Conservation (phyloP, 2,329 filamentous ascomycete genomes). For the Colletotrichum tofieldiae region DNA sequence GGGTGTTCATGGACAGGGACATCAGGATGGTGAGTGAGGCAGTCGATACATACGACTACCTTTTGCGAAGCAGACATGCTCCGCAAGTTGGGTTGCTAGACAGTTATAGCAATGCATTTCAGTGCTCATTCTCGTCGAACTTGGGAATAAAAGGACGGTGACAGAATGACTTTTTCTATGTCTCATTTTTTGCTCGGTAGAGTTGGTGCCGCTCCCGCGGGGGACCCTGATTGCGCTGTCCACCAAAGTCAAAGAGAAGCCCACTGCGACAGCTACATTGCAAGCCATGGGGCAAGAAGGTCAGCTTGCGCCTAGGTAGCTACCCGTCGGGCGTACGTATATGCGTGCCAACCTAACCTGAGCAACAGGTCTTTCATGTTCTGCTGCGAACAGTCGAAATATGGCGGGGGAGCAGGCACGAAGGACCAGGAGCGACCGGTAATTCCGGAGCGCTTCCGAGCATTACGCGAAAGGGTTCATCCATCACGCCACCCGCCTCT, state of each 20-base stretch:
- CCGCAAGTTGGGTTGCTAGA: conserved; percentile 20
- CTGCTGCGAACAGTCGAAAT: neutral
- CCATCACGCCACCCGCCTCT: neutral
- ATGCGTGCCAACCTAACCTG: too few relatives aligned
- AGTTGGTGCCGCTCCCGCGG: neutral
- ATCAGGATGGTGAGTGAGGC: conserved; percentile 7
- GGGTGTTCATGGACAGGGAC: conserved; percentile 16
- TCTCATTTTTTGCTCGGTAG: neutral
- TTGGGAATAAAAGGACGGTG: neutral
- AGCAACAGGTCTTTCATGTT: neutral
- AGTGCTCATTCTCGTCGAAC: neutral
- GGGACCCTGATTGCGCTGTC: neutral
- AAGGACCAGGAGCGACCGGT: neutral
- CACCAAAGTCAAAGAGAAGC: neutral
- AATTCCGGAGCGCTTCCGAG: neutral
- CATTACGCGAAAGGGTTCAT: neutral
- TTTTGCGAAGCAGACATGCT: conserved; percentile 9
- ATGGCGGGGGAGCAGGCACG: neutral
- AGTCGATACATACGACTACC: neutral
- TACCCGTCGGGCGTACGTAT: too few relatives aligned
- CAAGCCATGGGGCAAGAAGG: neutral
- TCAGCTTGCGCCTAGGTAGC: neutral
- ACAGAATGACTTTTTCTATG: neutral
- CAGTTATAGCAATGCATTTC: conserved; percentile 16
- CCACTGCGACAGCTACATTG: too few relatives aligned